Base-by-base conservation (phyloP, 495 filamentous ascomycete species). In the Penicillium silybi region DNA sequence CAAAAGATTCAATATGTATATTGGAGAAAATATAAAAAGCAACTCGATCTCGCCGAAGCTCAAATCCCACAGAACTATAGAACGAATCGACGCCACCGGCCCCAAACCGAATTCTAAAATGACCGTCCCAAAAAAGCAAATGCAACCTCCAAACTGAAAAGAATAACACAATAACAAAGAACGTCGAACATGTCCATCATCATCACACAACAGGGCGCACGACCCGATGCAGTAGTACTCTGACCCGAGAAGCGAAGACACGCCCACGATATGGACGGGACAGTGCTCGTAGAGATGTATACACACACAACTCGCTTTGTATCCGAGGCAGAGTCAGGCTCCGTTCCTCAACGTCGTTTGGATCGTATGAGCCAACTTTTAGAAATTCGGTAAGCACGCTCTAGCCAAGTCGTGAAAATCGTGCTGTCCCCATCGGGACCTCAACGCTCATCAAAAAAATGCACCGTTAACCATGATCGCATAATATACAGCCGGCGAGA, bases 381-480 rank as follows among this genome's bases (percentile, higher is more conserved):
- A 10, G 10, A 32, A 32, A 32, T 13, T 32, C 13, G 29, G 29
- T 6, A 29, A 49, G 35, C 3, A 39, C 37, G 37, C 13, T 39
- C 16, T 4, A 39, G 37, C 44, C 43, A 38, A 52, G 48, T 59
- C 59, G 52, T 58, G 50, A 66, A 66, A 64, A 65, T 70, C 63
- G 64, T 72, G 57, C 50, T 54, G 56, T 44, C 61, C 62, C 62
- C 58, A 61, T 58, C 49, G 63, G 56, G 59, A 46, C 59, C 38
- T 64, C 54, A 56, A 56, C 42, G 25, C 52, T 66, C 60, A 56
- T 66, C 59, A 56, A 52, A 63, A 56, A 52, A 63, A 64, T 66
- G 61, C 52, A 62, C 60, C 55, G 51, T 65, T 59, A 49, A 54
- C 62, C 58, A 66, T 68, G 45, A 63, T 62, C 56, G 50, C 61